Evolutionary conservation across 495 filamentous ascomycete species (phyloP).

Genomic region (Cairneyella variabilis): DNA sequence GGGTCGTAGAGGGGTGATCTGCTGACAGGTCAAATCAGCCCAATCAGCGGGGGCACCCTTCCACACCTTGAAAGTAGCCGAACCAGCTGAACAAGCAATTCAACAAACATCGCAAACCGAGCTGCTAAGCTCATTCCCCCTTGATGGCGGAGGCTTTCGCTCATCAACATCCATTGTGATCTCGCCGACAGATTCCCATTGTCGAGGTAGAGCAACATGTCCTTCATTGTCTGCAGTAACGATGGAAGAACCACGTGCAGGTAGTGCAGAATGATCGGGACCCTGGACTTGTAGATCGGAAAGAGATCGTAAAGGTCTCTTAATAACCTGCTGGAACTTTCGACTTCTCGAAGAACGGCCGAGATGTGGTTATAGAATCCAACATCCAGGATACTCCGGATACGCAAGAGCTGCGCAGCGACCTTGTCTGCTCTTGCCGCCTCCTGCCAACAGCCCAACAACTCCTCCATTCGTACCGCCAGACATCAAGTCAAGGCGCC

Average conservation of each 20-base stretch:
- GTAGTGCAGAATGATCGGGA: constrained; percentile 45
- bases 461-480: constrained; percentile 23
- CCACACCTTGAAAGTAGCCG: constrained; percentile 36
- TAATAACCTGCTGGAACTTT: constrained; percentile 37
- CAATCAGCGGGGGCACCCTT: constrained; percentile 17
- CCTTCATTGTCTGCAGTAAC: constrained; percentile 41
- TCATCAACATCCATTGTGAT: constrained; percentile 48
- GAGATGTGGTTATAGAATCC: constrained; percentile 22
- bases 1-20: constrained; percentile 50
- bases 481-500: constrained; percentile 26
- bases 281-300: constrained; percentile 42
- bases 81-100: constrained; percentile 44
- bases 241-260: constrained; percentile 50
- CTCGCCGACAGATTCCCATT: constrained; percentile 41
- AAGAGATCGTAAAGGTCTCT: constrained; percentile 48
- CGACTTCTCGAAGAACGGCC: constrained; percentile 19
- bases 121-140: constrained; percentile 45
- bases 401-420: constrained; percentile 12
- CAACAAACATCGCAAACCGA: constrained; percentile 49
- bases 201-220: constrained; percentile 47
- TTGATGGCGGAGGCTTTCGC: constrained; percentile 33
- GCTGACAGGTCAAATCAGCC: constrained; percentile 10
- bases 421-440: constrained; percentile 24
- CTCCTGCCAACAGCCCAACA: constrained; percentile 26
- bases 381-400: constrained; percentile 15